Evolutionary conservation across 148 eudicot genomes (phyloP), one percentile per base, ranked within the genome.

Genomic region (Persicaria maculosa): DNA sequence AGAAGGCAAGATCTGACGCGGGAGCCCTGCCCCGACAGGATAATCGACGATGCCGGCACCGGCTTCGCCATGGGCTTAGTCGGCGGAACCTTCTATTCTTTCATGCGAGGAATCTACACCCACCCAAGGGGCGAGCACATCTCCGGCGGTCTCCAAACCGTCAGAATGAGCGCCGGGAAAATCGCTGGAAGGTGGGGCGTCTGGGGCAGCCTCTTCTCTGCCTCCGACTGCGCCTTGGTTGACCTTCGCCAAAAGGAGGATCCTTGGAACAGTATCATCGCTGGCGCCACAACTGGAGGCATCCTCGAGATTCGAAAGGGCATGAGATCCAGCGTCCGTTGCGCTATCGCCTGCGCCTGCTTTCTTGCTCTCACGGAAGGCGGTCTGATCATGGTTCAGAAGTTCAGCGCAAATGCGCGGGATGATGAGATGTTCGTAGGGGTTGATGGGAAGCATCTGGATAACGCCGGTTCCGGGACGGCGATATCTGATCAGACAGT

Each of bases 1-100:
- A 22, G 25, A 22, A 22, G 25, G 25, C 25, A 22, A 22, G 25
- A 22, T 22, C 80, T 83, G 20, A 83, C 87, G 0, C 77, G 97
- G 3, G 93, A 92, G 70, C 97, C 97, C 0, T 92, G 92, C 77
- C 97, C 97, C 0, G 97, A 90, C 58, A 82, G 91, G 4, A 92
- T 92, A 77, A 86, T 90, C 0, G 95, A 88, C 87, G 95, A 90
- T 74, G 10, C 84, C 0, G 95, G 97, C 48, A 81, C 86, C 50
- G 92, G 91, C 0, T 92, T 92, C 81, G 88, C 83, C 46, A 84
- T 86, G 89, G 97, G 97, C 0, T 89, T 86, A 0, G 80, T 82
- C 4, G 92, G 95, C 0, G 95, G 97, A 3, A 78, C 88, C 19
- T 81, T 88, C 53, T 88, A 77, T 83, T 91, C 90, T 81, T 90